Evolutionary conservation across 2,329 filamentous ascomycete genomes (phyloP), one percentile per base, ranked within the genome.

Genomic region (Claviceps capensis): DNA sequence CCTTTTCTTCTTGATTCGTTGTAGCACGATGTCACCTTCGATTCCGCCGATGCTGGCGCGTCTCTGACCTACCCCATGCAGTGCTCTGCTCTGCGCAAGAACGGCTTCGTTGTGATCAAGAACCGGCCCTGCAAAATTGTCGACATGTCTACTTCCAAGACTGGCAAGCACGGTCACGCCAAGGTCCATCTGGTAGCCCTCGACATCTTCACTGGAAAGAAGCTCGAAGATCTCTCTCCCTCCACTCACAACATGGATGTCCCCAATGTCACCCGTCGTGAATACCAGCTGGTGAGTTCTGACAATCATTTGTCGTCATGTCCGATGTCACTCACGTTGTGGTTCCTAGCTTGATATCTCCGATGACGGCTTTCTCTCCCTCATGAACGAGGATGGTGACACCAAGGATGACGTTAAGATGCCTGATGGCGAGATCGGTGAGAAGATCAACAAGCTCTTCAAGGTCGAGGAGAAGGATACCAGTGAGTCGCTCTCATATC

Each of bases 71-170:
- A 71, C 79, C 93, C 93, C 65, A 94, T 95, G 88, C 93, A 98
- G 82, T 98, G 93, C 78, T 98, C 94, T 78, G 91, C 94, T 67
- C 82, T 98, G 81, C 86, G 93, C 72, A 97, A 98, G 90, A 95
- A 94, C 85, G 91, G 93, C 62, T 85, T 86, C 81, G 93, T 98
- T 73, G 85, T 91, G 72, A 97, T 98, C 79, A 98, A 98, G 85
- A 77, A 80, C 76, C 93, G 93, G 66, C 94, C 93, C 66, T 98
- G 93, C 90, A 98, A 97, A 87, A 98, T 98, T 67, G 88, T 97
- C 74, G 93, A 98, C 70, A 98, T 98, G 94, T 95, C 89, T 64
- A 98, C 93, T 79, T 98, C 93, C 74, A 98, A 98, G 90, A 98
- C 93, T 63, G 93, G 93, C 77, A 98, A 98, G 88, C 93, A 98